A percentile compares a stretch with the other conserved stretches of the same genome.
phyloP scores from a whole-genome alignment of 2,329 filamentous ascomycete genomes.

The Ophiostoma perfectum region DNA sequence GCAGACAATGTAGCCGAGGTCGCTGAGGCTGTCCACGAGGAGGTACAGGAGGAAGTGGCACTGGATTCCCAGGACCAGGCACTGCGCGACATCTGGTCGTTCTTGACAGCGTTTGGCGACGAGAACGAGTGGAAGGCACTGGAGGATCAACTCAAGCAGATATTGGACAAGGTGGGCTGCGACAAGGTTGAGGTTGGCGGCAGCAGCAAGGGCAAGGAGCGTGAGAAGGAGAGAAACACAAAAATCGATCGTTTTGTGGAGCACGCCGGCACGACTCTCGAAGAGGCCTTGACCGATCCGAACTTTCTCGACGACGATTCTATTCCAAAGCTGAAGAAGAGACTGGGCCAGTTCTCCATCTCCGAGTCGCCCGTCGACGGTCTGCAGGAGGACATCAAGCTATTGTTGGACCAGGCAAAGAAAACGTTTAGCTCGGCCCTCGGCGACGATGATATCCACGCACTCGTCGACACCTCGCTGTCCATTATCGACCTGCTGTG shows the following conservation, averaged over 20 bases:
- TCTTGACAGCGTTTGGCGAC: slow-evolving; percentile 76
- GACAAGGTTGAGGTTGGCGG: slow-evolving; percentile 34
- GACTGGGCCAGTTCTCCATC: not conserved
- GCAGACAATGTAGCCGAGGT: slow-evolving; percentile 61
- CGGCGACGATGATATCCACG: slow-evolving; percentile 66
- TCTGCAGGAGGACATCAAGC: slow-evolving; percentile 62
- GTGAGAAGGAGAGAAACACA: slow-evolving; percentile 51
- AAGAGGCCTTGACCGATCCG: slow-evolving; percentile 79
- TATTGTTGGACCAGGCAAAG: slow-evolving; percentile 63
- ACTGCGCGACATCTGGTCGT: slow-evolving; percentile 71
- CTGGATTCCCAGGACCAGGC: slow-evolving; percentile 64
- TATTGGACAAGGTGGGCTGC: slow-evolving; percentile 56
- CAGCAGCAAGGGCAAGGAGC: not conserved
- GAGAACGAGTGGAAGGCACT: slow-evolving; percentile 68
- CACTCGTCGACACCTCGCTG: slow-evolving; percentile 60
- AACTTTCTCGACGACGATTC: slow-evolving; percentile 62
- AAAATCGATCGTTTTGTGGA: slow-evolving; percentile 60
- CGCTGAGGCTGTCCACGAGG: slow-evolving; percentile 34
- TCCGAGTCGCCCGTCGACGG: slow-evolving; percentile 30
- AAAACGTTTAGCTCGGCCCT: slow-evolving; percentile 62
- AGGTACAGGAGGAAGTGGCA: slow-evolving; percentile 51
- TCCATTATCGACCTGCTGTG: slow-evolving; percentile 66
- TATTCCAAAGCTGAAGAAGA: slow-evolving; percentile 53
- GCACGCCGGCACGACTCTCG: slow-evolving; percentile 66
- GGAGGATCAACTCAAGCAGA: slow-evolving; percentile 60